phyloP scores from a whole-genome alignment of 257 asterid genomes.

The Catharanthus roseus region DNA sequence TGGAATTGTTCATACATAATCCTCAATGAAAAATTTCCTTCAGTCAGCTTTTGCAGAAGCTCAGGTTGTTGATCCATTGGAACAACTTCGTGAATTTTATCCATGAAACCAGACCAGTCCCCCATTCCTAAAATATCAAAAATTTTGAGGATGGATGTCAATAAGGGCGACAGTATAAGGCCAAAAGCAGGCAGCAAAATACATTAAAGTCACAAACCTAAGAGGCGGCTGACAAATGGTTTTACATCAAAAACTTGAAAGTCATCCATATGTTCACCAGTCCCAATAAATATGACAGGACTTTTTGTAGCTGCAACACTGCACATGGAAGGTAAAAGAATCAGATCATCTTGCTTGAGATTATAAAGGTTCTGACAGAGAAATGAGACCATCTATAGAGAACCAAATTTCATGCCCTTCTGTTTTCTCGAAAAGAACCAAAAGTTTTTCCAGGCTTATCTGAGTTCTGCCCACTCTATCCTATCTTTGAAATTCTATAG shows the following conservation, averaged over 20 bases:
- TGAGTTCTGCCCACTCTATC: neutral
- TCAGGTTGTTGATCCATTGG: conserved; percentile 99
- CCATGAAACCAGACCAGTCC: conserved; percentile 98
- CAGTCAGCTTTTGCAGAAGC: conserved; percentile 92
- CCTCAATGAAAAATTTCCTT: conserved; percentile 86
- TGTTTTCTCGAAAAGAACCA: neutral
- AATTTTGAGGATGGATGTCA: neutral
- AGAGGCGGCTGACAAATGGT: conserved; percentile 96
- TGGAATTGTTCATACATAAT: conserved; percentile 92
- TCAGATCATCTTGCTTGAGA: neutral
- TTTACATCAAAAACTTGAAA: conserved; percentile 93
- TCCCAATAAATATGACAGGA: conserved; percentile 89
- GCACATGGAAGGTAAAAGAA: conserved; percentile 25
- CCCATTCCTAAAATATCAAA: conserved; percentile 66
- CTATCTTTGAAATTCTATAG: too few species aligned
- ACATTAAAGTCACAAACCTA: conserved; percentile 47
- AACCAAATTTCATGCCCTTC: neutral
- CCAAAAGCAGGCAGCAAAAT: conserved; percentile 4
- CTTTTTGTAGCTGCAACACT: conserved; percentile 98
- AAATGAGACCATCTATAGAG: neutral
- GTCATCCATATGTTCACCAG: conserved; percentile 99
- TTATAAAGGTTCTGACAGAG: neutral
- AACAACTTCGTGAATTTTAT: conserved; percentile 91
- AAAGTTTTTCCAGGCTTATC: neutral
- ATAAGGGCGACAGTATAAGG: conserved; percentile 3